Conservation (phyloP, 805 yeast species). For the Candida vaughaniae region DNA sequence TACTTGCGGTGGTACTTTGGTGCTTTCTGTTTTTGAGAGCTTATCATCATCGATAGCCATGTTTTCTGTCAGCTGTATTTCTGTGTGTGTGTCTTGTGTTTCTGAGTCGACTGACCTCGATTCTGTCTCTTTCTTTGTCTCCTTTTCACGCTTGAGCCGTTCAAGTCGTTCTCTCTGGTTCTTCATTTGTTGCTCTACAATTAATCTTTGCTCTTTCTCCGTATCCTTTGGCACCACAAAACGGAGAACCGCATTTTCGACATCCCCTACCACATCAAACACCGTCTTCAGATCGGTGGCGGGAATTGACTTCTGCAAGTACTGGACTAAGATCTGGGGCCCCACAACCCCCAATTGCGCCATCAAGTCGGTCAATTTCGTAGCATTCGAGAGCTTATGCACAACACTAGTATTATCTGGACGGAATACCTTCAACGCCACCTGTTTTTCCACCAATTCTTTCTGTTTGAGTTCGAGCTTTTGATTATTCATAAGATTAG, state of each 20-base stretch:
- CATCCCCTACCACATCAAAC: constrained; percentile 19
- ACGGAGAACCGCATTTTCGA: constrained; percentile 25
- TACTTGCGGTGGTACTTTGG: not conserved
- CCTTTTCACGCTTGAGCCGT: not conserved
- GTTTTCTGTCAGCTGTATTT: not conserved
- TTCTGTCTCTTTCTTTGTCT: not conserved
- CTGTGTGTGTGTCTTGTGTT: not conserved
- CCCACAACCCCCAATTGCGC: not conserved
- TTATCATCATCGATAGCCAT: constrained; percentile 4
- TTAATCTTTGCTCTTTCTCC: constrained; percentile 22
- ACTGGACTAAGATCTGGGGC: not conserved
- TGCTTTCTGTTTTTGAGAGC: not conserved
- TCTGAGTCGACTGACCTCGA: not conserved
- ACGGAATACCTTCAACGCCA: constrained; percentile 7
- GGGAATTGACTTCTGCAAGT: constrained; percentile 2
- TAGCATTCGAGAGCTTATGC: constrained; percentile 6
- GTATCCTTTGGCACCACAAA: constrained; percentile 17
- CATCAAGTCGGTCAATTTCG: constrained; percentile 3
- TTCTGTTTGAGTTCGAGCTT: constrained; percentile 23
- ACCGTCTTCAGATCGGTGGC: constrained; percentile 1
- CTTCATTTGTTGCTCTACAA: constrained; percentile 18
- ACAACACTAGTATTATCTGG: constrained; percentile 5
- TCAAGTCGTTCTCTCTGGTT: constrained; percentile 11
- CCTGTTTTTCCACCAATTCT: constrained; percentile 8
- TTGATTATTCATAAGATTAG: constrained; percentile 33